Evolutionary conservation across 768 basidiomycete genomes (phyloP).

Genomic region (Kwoniella mangroviensis): DNA sequence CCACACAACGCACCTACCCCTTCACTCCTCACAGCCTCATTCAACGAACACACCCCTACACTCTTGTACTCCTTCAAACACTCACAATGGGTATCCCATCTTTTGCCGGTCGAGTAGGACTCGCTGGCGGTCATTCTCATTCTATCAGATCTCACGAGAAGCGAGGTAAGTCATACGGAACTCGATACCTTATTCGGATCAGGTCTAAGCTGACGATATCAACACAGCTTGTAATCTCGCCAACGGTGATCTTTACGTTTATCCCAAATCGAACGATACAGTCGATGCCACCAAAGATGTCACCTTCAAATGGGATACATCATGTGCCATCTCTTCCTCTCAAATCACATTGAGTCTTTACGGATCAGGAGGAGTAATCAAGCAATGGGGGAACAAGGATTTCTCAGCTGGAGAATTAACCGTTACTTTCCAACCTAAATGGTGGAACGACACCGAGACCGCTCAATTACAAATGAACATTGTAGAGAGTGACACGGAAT

Average conservation of each 20-base stretch:
- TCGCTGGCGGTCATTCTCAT: slow-evolving; percentile 32
- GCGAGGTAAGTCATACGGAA: slow-evolving; percentile 18
- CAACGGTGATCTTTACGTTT: slow-evolving; percentile 56
- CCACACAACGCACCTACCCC: slow-evolving; percentile 4
- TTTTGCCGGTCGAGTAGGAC: slow-evolving; percentile 42
- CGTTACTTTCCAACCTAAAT: slow-evolving; percentile 53
- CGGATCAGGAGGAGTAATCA: slow-evolving; percentile 49
- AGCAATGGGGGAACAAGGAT: slow-evolving; percentile 48
- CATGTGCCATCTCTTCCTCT: slow-evolving; percentile 48
- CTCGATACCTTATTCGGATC: neutral
- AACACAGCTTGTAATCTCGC: slow-evolving; percentile 48
- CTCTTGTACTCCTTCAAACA: neutral
- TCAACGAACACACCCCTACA: neutral
- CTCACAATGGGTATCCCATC: slow-evolving; percentile 19
- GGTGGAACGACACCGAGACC: slow-evolving; percentile 57
- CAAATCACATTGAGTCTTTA: slow-evolving; percentile 58
- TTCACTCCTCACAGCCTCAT: neutral
- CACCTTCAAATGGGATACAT: slow-evolving; percentile 58
- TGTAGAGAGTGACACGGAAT: slow-evolving; percentile 43
- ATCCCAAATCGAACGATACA: slow-evolving; percentile 41
- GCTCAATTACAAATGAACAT: slow-evolving; percentile 56
- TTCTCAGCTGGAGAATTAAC: slow-evolving; percentile 48
- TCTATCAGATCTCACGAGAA: slow-evolving; percentile 15
- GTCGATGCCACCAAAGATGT: slow-evolving; percentile 51
- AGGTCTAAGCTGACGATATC: neutral